These are phyloP conservation scores for Yamadazyma triangularis DNA, from an alignment of 1,139 yeast species.

Conservation along the genomic window DNA sequence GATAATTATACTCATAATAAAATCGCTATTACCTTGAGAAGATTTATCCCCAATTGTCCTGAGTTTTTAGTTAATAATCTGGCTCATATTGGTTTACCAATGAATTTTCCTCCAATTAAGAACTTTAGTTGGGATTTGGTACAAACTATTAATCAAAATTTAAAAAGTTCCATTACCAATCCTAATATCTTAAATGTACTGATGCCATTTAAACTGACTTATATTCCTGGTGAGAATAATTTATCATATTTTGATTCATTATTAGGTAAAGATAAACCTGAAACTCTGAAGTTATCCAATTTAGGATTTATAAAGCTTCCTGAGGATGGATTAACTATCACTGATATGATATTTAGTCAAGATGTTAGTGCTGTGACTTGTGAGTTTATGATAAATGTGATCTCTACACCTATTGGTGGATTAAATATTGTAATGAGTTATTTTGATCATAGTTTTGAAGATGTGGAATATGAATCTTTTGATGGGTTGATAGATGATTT, in stretches of 20 bases:
- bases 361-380: constrained; percentile 33
- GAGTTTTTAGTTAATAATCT: neutral
- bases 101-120: constrained; percentile 25
- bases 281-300: constrained; percentile 35
- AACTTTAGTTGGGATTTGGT: constrained; percentile 36
- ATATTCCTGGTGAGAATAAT: constrained; percentile 17
- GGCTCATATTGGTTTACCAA: constrained; percentile 28
- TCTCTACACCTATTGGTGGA: constrained; percentile 33
- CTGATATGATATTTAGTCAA: constrained; percentile 33
- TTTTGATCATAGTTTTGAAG: constrained; percentile 20
- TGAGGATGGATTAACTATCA: constrained; percentile 19
- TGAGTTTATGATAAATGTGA: constrained; percentile 31
- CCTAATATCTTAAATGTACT: constrained; percentile 21
- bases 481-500: constrained; percentile 19
- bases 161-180: constrained; percentile 18
- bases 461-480: constrained; percentile 18
- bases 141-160: constrained; percentile 15
- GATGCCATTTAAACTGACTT: constrained; percentile 17
- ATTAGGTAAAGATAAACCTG: constrained; percentile 28
- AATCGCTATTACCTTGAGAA: constrained; percentile 34
- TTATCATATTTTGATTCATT: constrained; percentile 16
- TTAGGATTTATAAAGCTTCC: constrained; percentile 29
- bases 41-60: constrained; percentile 15
- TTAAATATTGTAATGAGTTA: constrained; percentile 33
- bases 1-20: constrained; percentile 21